Evolutionary conservation across 306 rosid species (phyloP), one percentile per base, ranked within the genome.

Genomic region (Trifolium pratense): DNA sequence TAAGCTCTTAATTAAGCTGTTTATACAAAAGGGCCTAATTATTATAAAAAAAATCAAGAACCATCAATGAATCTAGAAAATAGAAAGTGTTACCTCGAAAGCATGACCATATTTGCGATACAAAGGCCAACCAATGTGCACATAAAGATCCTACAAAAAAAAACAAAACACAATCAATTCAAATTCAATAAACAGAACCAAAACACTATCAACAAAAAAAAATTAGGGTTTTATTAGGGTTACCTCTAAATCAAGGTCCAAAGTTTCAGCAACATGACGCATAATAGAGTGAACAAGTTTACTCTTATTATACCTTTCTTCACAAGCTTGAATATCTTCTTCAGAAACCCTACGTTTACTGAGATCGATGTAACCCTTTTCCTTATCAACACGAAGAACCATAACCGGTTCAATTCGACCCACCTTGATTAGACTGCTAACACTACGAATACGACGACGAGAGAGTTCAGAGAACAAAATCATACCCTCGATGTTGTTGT

Each of bases 401-500:
- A 94, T 91, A 4, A 94, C 97, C 13, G 97, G 97, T 75, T 94
- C 99, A 75, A 85, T 94, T 43, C 99, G 92, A 5, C 97, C 99
- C 0, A 94, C 97, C 70, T 80, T 94, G 87, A 94, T 88, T 39
- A 91, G 82, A 39, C 96, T 89, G 76, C 96, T 91, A 0, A 94
- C 96, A 10, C 97, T 91, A 0, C 97, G 95, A 87, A 94, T 94
- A 20, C 99, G 94, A 18, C 99, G 97, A 60, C 96, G 99, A 2
- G 99, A 94, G 69, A 94, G 99, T 85, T 94, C 99, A 0, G 97
- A 89, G 88, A 91, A 89, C 60, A 94, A 78, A 74, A 94, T 94
- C 99, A 94, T 91, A 12, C 97, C 99, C 83, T 91, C 97, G 85
- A 91, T 91, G 88, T 94, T 88, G 84, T 91, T 94, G 89, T 94